Conservation (phyloP, 2,329 filamentous ascomycete genomes). For the Aspergillus neotritici region DNA sequence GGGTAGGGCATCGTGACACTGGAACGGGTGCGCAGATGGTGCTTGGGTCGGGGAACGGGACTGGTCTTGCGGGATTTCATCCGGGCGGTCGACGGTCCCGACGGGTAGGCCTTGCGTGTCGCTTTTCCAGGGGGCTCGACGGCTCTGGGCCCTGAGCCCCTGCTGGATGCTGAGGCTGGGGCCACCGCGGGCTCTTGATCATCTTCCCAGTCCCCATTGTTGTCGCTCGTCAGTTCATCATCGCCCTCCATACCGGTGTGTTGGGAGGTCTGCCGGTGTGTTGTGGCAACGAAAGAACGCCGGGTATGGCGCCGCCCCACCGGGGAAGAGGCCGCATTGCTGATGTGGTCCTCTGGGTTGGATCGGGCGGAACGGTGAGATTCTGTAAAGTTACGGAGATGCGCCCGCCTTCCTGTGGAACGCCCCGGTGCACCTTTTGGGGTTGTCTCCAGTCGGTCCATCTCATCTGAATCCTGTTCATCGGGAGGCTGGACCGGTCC, state of each 20-base stretch:
- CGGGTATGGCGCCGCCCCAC: constrained; percentile 33
- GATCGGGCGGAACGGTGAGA: constrained; percentile 51
- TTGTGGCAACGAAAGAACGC: constrained; percentile 24
- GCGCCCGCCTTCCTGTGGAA: constrained; percentile 33
- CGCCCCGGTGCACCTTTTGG: constrained; percentile 46
- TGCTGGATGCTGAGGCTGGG: no score
- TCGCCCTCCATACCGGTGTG: constrained; percentile 83
- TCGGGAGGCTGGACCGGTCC: constrained; percentile 53
- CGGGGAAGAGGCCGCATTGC: constrained; percentile 27
- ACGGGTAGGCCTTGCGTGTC: constrained; percentile 33
- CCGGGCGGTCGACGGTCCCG: constrained; percentile 40
- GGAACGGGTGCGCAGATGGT: constrained; percentile 69
- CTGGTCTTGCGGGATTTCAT: constrained; percentile 31
- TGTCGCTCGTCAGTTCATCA: constrained; percentile 79
- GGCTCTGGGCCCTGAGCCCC: not conserved
- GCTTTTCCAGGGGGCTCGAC: constrained; percentile 20
- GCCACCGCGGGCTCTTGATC: constrained; percentile 14
- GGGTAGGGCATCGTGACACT: constrained; percentile 81
- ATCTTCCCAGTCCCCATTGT: constrained; percentile 53
- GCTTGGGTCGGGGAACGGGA: constrained; percentile 31
- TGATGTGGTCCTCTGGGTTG: constrained; percentile 49
- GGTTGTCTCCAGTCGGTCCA: constrained; percentile 54
- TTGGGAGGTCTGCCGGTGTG: constrained; percentile 43
- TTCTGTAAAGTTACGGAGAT: constrained; percentile 45
- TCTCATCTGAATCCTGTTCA: constrained; percentile 55